Base-by-base conservation (phyloP, 129 eudicot genomes). In the Artemisia argyi region DNA sequence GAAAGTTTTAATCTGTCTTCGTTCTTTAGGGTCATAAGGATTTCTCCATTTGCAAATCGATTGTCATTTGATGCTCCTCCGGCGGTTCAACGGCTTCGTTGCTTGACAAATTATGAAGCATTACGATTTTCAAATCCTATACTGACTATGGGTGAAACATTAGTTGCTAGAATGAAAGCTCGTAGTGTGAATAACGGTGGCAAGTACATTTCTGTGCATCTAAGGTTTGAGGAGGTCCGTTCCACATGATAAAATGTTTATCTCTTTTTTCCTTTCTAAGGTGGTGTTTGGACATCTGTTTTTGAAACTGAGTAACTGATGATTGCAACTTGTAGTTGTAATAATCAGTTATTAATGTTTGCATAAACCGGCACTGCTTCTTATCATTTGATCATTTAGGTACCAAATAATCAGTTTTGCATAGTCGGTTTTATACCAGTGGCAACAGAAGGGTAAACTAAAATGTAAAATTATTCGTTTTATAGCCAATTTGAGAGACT, bases 41-140 rank as follows among this genome's bases (percentile, higher is more conserved):
- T 94, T 50, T 94, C 99, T 75, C 99, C 99, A 4, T 94, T 94
- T 81, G 99, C 99, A 79, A 94, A 94, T 67, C 91, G 99, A 2
- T 79, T 94, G 79, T 90, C 99, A 30, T 94, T 86, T 84, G 99
- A 94, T 81, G 91, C 97, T 60, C 99, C 99, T 58, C 93, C 90
- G 18, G 83, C 88, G 2, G 96, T 94, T 79, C 99, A 94, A 69
- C 84, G 88, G 57, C 97, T 90, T 74, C 82, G 99, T 74, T 94
- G 99, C 77, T 79, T 94, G 88, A 92, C 99, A 62, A 94, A 94
- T 72, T 94, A 88, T 81, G 86, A 87, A 86, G 99, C 99, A 79
- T 86, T 94, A 63, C 85, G 88, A 75, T 94, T 94, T 84, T 79
- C 91, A 54, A 65, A 67, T 69, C 96, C 97, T 54, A 84, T 94